These are phyloP conservation scores for Globisporangium nodosum DNA, from an alignment of 352 stramenopile species.

Conservation along the genomic window DNA sequence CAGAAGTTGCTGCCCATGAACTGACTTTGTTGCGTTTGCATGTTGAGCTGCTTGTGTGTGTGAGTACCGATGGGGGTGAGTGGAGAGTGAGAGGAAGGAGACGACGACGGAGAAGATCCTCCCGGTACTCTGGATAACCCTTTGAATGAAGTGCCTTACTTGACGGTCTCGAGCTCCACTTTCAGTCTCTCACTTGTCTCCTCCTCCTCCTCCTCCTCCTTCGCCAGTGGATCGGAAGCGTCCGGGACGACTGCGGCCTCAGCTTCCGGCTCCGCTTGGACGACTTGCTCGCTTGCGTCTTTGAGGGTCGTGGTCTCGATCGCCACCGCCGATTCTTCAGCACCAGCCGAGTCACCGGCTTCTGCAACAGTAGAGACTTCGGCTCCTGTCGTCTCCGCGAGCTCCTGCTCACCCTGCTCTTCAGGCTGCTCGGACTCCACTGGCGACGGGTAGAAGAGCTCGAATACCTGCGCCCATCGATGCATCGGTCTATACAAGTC, in stretches of 20 bases:
- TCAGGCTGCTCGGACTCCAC: neutral
- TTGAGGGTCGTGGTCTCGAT: too few species aligned
- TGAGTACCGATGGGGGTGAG: slow-evolving; percentile 4
- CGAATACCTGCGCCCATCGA: neutral
- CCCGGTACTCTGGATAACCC: neutral
- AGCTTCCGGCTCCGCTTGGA: neutral
- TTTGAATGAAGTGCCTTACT: neutral
- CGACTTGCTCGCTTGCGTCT: too few species aligned
- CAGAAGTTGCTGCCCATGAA: slow-evolving; percentile 19
- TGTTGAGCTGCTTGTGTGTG: slow-evolving; percentile 6
- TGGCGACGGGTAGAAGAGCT: neutral
- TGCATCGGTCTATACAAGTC: neutral
- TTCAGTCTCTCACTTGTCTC: neutral
- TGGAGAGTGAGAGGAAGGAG: neutral
- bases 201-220: neutral
- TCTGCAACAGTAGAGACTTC: neutral
- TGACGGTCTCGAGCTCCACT: neutral
- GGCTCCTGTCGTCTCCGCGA: neutral
- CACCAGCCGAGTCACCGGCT: neutral
- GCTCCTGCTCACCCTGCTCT: neutral
- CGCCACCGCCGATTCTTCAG: neutral
- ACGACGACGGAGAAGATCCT: neutral
- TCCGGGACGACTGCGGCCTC: neutral
- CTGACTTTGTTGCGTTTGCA: slow-evolving; percentile 1
- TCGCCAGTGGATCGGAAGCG: too few species aligned